Conservation (phyloP, 192 early-diverging fungal genomes). For the Backusella luteola region DNA sequence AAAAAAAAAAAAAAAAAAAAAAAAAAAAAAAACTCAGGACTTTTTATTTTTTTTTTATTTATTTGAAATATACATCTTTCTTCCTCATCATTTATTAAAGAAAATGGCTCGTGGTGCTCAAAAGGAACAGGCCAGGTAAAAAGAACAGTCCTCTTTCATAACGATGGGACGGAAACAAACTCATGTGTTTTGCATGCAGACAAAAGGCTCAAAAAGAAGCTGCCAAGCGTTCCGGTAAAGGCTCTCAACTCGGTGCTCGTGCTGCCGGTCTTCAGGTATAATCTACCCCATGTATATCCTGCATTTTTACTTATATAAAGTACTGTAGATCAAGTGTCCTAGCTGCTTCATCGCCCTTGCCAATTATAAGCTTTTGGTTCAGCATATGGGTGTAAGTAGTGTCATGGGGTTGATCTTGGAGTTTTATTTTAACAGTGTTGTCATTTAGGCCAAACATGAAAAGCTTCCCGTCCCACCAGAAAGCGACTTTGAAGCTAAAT, state of each 20-base stretch:
- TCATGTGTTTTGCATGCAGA: constrained; percentile 12
- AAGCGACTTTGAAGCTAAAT: constrained; percentile 3
- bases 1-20: too few species aligned
- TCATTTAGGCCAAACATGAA: constrained; percentile 31
- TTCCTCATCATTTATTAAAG: constrained; percentile 2
- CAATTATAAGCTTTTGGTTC: constrained; percentile 30
- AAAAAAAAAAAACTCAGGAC: too few species aligned
- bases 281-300: too few species aligned
- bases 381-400: constrained; percentile 31
- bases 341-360: constrained; percentile 30
- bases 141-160: not conserved
- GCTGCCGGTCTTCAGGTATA: constrained; percentile 33
- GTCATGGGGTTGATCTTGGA: too few species aligned
- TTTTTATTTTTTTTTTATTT: not conserved
- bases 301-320: not conserved
- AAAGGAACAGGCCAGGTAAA: constrained; percentile 32
- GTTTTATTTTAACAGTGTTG: too few species aligned
- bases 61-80: not conserved
- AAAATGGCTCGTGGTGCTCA: constrained; percentile 27
- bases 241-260: constrained; percentile 28
- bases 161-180: not conserved
- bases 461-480: constrained; percentile 28
- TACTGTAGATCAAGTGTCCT: constrained; percentile 33
- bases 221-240: constrained; percentile 17
- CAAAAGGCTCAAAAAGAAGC: constrained; percentile 40